phyloP scores from a whole-genome alignment of 2,329 filamentous ascomycete species.

The Periconia sp. region DNA sequence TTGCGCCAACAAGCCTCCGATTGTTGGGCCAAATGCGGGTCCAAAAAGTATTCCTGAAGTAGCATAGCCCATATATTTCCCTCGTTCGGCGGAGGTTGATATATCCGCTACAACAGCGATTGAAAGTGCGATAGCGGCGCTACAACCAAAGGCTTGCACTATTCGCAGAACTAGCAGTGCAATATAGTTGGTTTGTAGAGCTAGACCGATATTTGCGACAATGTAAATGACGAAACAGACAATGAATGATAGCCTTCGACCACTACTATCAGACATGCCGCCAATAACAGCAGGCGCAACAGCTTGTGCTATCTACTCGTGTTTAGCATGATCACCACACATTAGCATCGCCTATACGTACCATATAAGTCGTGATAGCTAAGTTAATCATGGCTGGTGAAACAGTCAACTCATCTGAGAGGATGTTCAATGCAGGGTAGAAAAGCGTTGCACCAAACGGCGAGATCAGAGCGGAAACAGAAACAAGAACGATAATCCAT shows the following conservation, averaged over 20 bases:
- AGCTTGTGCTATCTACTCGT: conserved; percentile 51
- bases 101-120: conserved; percentile 77
- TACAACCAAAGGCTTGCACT: conserved; percentile 48
- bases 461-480: conserved; percentile 55
- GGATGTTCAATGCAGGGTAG: conserved; percentile 43
- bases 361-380: conserved; percentile 59
- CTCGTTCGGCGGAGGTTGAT: conserved; percentile 71
- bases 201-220: conserved; percentile 44
- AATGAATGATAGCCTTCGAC: conserved; percentile 59
- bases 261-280: conserved; percentile 58
- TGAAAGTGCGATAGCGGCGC: conserved; percentile 60
- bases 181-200: conserved; percentile 43
- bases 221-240: conserved; percentile 49
- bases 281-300: conserved; percentile 60
- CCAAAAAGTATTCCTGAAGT: conserved; percentile 55
- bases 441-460: conserved; percentile 51
- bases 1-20: conserved; percentile 30
- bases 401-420: conserved; percentile 48
- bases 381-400: conserved; percentile 55
- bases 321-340: conserved; percentile 11
- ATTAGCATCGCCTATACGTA: conserved; percentile 10
- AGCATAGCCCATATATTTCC: conserved; percentile 73
- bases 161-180: conserved; percentile 44
- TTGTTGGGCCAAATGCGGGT: conserved; percentile 41
- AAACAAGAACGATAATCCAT: conserved; percentile 57